Conservation (phyloP, 371 early-diverging fungal genomes). For the Mortierella sp. region DNA sequence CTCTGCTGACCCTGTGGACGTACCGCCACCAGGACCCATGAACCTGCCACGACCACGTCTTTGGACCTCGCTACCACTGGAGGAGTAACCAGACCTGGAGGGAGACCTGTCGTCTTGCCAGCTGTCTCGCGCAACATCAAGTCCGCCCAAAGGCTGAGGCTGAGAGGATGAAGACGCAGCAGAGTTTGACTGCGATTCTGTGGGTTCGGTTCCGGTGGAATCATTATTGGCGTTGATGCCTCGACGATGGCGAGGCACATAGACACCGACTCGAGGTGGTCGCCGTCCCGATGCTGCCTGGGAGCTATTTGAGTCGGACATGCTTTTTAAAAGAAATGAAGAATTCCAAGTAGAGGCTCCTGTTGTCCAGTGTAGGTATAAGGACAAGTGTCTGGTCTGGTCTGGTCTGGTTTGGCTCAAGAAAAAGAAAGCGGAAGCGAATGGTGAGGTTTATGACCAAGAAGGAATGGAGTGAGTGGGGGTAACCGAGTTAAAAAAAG, state of each 20-base stretch:
- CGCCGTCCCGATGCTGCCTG: conserved; percentile 17
- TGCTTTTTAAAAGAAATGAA: not conserved
- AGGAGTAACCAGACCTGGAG: conserved; percentile 16
- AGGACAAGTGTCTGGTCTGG: too few relatives aligned
- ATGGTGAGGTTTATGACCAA: too few relatives aligned
- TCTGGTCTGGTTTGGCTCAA: too few relatives aligned
- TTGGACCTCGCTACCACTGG: conserved; percentile 26
- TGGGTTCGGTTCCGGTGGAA: conserved; percentile 1
- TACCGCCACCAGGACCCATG: conserved; percentile 28
- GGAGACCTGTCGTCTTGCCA: conserved; percentile 11
- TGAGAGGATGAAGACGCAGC: conserved; percentile 11
- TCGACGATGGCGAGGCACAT: conserved; percentile 49
- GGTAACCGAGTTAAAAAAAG: not conserved
- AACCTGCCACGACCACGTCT: conserved; percentile 45
- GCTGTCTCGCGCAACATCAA: not conserved
- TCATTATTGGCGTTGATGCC: conserved; percentile 9
- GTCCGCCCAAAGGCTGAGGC: too few relatives aligned
- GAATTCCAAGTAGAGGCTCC: not conserved
- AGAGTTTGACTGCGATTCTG: conserved; percentile 7
- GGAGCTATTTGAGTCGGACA: conserved; percentile 29
- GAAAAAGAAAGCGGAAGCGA: too few relatives aligned
- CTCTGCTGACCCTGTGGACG: not conserved
- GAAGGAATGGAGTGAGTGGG: too few relatives aligned
- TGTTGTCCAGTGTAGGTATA: too few relatives aligned
- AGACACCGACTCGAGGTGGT: conserved; percentile 39